Percentiles rank a stretch among this genome's conserved stretches.
These are phyloP conservation scores for Misopates orontium DNA, from an alignment of 257 asterid species.

Conservation along the genomic window DNA sequence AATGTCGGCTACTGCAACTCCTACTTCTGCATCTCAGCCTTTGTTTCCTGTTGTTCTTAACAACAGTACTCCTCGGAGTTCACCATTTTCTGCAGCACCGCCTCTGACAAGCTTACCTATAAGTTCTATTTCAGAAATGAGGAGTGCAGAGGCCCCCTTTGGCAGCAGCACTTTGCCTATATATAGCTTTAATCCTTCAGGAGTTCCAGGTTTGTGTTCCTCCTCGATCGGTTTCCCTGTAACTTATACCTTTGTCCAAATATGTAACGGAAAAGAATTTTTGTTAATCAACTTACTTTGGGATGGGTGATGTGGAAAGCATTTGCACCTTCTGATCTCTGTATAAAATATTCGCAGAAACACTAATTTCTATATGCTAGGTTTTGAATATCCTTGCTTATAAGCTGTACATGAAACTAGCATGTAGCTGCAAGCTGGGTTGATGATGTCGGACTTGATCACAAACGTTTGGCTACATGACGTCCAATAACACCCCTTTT, in stretches of 20 bases:
- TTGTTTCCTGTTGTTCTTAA: slow-evolving; percentile 73
- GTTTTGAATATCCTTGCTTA: not conserved
- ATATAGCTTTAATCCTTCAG: slow-evolving; percentile 43
- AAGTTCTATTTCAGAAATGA: slow-evolving; percentile 43
- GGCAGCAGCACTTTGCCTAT: slow-evolving; percentile 33
- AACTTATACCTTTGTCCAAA: not conserved
- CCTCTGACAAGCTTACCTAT: slow-evolving; percentile 43
- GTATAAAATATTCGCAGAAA: not conserved
- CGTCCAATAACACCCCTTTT: not conserved
- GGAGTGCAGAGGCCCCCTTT: slow-evolving; percentile 44
- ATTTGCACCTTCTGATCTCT: slow-evolving; percentile 2
- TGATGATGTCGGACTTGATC: not conserved
- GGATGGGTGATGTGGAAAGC: too few species aligned
- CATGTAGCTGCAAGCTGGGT: not conserved
- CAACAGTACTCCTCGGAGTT: slow-evolving; percentile 48
- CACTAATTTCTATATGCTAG: not conserved
- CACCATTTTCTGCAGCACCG: slow-evolving; percentile 51
- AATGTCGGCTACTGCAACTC: slow-evolving; percentile 44
- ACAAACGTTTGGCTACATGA: not conserved
- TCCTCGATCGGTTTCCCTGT: slow-evolving; percentile 20
- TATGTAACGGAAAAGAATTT: too few species aligned
- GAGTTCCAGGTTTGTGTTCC: slow-evolving; percentile 50
- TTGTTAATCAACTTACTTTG: too few species aligned
- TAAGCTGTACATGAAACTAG: slow-evolving; percentile 8
- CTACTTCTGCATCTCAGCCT: slow-evolving; percentile 69